Conservation (phyloP, 1,284 basidiomycete genomes). For the Ustilago trichophora region DNA sequence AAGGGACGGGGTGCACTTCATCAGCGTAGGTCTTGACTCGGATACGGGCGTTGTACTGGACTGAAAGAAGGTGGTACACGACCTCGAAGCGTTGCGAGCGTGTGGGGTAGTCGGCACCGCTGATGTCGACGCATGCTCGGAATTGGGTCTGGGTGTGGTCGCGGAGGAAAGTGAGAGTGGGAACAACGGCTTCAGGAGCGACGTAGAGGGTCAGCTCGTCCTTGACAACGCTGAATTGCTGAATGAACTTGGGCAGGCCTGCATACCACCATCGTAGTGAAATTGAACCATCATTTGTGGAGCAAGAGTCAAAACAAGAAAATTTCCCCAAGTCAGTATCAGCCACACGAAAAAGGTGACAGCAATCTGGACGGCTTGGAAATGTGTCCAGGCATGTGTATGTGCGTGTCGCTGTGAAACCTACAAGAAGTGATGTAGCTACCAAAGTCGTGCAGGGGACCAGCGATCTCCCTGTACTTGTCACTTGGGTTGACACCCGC, state of each 20-base stretch:
- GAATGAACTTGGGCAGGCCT: slow-evolving; percentile 65
- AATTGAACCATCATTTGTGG: too few relatives aligned
- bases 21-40: slow-evolving; percentile 98
- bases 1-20: slow-evolving; percentile 93
- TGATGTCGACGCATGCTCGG: slow-evolving; percentile 91
- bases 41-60: slow-evolving; percentile 78
- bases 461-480: slow-evolving; percentile 45
- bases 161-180: slow-evolving; percentile 89
- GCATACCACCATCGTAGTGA: not conserved
- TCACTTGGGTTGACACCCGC: slow-evolving; percentile 62
- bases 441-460: slow-evolving; percentile 63
- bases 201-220: slow-evolving; percentile 94
- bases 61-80: slow-evolving; percentile 91
- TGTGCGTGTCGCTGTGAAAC: slow-evolving; percentile 9
- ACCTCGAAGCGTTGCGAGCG: slow-evolving; percentile 94
- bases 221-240: slow-evolving; percentile 73
- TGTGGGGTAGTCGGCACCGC: slow-evolving; percentile 94
- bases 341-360: too few relatives aligned
- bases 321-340: slow-evolving; percentile 8
- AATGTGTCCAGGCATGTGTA: not conserved
- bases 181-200: slow-evolving; percentile 82
- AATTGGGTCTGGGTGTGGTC: slow-evolving; percentile 97
- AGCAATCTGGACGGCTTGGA: not conserved
- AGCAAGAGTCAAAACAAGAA: too few relatives aligned
- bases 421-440: slow-evolving; percentile 63